Evolutionary conservation across 305 asterid genomes (phyloP).

Genomic region (Plantago rigida): DNA sequence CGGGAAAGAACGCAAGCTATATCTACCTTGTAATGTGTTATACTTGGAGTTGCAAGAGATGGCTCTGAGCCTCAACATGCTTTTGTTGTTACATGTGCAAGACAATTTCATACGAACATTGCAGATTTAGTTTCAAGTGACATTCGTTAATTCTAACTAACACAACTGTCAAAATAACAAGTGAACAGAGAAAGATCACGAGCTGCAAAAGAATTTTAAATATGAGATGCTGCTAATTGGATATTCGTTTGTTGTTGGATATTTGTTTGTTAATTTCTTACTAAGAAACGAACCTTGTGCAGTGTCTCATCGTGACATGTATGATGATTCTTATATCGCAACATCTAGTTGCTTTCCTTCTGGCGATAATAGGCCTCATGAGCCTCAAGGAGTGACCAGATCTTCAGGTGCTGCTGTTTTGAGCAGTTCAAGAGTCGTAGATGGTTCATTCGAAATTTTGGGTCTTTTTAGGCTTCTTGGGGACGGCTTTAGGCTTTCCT

Average conservation of each 20-base stretch:
- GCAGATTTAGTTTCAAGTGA: slow-evolving; percentile 11
- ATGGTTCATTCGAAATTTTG: slow-evolving; percentile 69
- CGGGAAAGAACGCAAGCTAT: slow-evolving; percentile 2
- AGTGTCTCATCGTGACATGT: slow-evolving; percentile 57
- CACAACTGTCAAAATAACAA: slow-evolving; percentile 4
- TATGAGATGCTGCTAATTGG: slow-evolving; percentile 10
- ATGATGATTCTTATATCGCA: slow-evolving; percentile 55
- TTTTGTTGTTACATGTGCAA: slow-evolving; percentile 14
- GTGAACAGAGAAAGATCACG: not conserved
- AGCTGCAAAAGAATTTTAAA: not conserved
- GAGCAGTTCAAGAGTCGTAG: slow-evolving; percentile 43
- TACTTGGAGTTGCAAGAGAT: slow-evolving; percentile 9
- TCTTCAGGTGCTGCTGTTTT: slow-evolving; percentile 39
- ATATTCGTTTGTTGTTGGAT: no score
- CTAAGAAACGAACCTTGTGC: slow-evolving; percentile 23
- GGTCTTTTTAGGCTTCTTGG: slow-evolving; percentile 72
- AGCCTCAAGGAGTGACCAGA: slow-evolving; percentile 49
- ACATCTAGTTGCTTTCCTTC: slow-evolving; percentile 47
- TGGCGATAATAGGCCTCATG: slow-evolving; percentile 48
- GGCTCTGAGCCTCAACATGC: slow-evolving; percentile 3
- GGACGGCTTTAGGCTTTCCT: slow-evolving; percentile 80
- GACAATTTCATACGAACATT: slow-evolving; percentile 8
- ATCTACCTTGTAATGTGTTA: slow-evolving; percentile 16
- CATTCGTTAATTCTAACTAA: slow-evolving; percentile 13
- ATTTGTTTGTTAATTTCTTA: slow-evolving; percentile 11